A percentile compares a stretch with the other conserved stretches of the same genome.
These are phyloP conservation scores for Hordeum marinum DNA, from an alignment of 176 grass and related monocot genomes.

Conservation along the genomic window DNA sequence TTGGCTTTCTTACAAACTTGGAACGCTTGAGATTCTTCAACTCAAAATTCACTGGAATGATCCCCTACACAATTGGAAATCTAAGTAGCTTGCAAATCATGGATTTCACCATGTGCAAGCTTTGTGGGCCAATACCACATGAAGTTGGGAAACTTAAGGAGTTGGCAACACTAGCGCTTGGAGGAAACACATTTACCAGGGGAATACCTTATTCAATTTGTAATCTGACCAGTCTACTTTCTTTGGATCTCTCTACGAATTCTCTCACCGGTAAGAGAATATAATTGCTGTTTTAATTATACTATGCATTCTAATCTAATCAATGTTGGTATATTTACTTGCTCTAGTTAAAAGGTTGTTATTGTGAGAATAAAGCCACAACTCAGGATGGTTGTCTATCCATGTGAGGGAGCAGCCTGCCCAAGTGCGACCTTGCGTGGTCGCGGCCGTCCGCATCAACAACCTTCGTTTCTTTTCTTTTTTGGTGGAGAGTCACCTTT, in stretches of 20 bases:
- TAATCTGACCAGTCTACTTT: constrained; percentile 21
- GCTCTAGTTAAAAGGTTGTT: too few relatives aligned
- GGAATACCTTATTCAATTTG: constrained; percentile 28
- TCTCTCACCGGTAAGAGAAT: neutral
- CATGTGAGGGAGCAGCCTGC: neutral
- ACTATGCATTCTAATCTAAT: neutral
- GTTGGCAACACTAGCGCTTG: neutral
- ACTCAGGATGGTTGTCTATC: neutral
- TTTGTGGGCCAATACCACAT: neutral
- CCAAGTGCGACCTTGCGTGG: neutral
- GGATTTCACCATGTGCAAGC: neutral
- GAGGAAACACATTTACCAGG: neutral
- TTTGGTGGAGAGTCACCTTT: too few relatives aligned
- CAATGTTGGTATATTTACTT: neutral
- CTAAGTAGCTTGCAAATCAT: neutral
- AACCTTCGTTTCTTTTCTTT: too few relatives aligned
- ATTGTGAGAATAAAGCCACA: neutral
- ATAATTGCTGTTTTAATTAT: neutral
- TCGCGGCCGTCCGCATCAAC: too few relatives aligned
- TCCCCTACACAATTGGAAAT: neutral
- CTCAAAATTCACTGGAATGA: too few relatives aligned
- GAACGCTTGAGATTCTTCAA: too few relatives aligned
- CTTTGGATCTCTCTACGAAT: neutral
- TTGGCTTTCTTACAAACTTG: neutral
- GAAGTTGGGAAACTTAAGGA: neutral